Evolutionary conservation across 1,284 basidiomycete species (phyloP).

Genomic region (Ganoderma lucidum): DNA sequence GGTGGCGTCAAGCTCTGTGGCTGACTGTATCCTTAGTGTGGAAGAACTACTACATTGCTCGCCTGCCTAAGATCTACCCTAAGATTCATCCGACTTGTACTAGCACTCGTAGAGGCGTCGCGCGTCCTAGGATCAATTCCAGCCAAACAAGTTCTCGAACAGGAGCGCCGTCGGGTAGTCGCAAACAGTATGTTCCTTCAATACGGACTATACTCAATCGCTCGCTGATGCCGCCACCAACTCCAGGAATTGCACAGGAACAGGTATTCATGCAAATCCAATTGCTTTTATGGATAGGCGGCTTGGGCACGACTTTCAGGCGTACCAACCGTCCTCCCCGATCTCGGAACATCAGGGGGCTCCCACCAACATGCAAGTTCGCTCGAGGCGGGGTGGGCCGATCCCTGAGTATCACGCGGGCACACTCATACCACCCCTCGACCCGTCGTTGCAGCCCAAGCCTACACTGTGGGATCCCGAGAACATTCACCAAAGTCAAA

Average conservation of each 20-base stretch:
- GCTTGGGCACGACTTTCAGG: background rate
- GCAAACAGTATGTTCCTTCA: background rate
- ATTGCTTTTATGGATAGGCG: background rate
- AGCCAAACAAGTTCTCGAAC: background rate
- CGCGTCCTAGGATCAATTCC: background rate
- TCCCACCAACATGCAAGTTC: background rate
- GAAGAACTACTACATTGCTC: constrained; percentile 14
- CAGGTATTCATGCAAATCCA: background rate
- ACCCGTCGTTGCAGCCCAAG: background rate
- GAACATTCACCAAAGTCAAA: background rate
- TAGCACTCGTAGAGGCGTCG: background rate
- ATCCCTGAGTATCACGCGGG: constrained; percentile 12
- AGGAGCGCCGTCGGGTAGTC: background rate
- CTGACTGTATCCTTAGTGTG: constrained; percentile 7
- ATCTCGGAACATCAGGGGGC: background rate
- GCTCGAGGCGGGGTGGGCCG: constrained; percentile 12
- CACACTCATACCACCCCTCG: background rate
- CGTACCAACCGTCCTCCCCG: background rate
- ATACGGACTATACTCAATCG: background rate
- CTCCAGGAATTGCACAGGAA: background rate
- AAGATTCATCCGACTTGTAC: background rate
- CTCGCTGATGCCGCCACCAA: background rate
- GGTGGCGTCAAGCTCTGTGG: background rate
- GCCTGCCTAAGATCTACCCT: background rate
- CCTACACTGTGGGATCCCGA: background rate